Conservation (phyloP, 495 filamentous ascomycete genomes). For the Platismatia glauca region DNA sequence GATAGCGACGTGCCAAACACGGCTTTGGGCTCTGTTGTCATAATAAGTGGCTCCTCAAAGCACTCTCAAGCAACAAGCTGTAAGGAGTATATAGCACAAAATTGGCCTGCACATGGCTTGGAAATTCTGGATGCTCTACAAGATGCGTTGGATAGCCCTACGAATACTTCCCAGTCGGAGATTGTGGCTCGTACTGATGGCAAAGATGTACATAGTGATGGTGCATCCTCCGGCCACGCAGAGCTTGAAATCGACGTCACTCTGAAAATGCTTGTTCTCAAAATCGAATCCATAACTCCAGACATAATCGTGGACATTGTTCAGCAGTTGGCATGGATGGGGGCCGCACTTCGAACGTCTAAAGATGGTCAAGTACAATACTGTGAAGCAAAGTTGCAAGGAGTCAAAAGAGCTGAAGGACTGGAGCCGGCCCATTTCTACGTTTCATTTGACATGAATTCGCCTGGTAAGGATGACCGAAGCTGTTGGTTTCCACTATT, state of each 20-base stretch:
- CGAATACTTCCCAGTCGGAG: neutral
- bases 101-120: conserved; percentile 19
- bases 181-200: neutral
- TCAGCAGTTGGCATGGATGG: conserved; percentile 23
- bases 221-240: neutral
- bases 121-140: conserved; percentile 9
- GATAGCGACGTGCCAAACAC: neutral
- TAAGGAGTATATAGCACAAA: conserved; percentile 16
- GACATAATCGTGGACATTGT: conserved; percentile 9
- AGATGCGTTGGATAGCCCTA: neutral
- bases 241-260: neutral
- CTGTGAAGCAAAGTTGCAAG: neutral
- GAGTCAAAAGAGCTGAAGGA: too few species aligned
- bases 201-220: neutral
- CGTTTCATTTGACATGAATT: neutral
- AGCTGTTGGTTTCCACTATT: conserved; percentile 25
- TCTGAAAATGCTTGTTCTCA: neutral
- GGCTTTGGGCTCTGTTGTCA: conserved; percentile 14
- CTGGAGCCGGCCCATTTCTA: neutral
- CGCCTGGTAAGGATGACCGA: conserved; percentile 3
- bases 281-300: neutral
- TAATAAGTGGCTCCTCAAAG: conserved; percentile 17
- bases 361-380: conserved; percentile 15
- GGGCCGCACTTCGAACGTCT: conserved; percentile 21
- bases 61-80: conserved; percentile 26